Evolutionary conservation across 2,329 filamentous ascomycete genomes (phyloP).

Genomic region (Alternaria arbusti): DNA sequence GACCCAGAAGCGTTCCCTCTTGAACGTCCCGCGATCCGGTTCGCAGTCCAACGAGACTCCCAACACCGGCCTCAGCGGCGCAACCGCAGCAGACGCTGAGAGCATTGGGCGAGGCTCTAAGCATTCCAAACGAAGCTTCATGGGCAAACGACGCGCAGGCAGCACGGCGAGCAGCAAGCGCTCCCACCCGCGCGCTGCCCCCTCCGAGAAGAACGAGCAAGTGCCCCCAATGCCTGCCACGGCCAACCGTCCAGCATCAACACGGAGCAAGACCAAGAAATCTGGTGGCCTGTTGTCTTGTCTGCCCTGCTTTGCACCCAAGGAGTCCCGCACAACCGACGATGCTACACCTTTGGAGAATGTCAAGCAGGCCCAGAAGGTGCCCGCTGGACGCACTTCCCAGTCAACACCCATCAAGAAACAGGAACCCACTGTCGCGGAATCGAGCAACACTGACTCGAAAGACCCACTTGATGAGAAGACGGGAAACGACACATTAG

Average conservation of each 20-base stretch:
- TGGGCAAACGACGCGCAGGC: constrained; percentile 52
- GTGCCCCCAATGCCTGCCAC: constrained; percentile 38
- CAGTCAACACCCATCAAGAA: constrained; percentile 58
- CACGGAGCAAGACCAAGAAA: constrained; percentile 50
- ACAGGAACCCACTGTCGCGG: constrained; percentile 47
- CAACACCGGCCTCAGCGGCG: constrained; percentile 52
- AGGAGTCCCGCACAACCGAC: constrained; percentile 57
- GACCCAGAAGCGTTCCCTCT: constrained; percentile 46
- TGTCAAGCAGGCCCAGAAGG: constrained; percentile 50
- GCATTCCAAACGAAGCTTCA: constrained; percentile 53
- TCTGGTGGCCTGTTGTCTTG: constrained; percentile 55
- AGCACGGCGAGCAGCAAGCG: constrained; percentile 57
- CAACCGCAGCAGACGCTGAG: constrained; percentile 54
- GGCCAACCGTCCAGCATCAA: constrained; percentile 41
- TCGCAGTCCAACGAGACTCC: constrained; percentile 42
- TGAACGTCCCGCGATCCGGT: constrained; percentile 44
- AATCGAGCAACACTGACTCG: constrained; percentile 54
- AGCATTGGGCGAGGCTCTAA: constrained; percentile 54
- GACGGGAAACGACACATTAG: constrained; percentile 32
- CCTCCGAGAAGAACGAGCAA: constrained; percentile 50
- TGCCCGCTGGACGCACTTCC: constrained; percentile 50
- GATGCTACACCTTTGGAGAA: constrained; percentile 56
- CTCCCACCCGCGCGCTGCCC: constrained; percentile 46
- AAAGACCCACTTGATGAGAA: constrained; percentile 57
- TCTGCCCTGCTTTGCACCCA: constrained; percentile 72